Conservation (phyloP, 176 grass and related monocot species). For the Elaeis guineensis region DNA sequence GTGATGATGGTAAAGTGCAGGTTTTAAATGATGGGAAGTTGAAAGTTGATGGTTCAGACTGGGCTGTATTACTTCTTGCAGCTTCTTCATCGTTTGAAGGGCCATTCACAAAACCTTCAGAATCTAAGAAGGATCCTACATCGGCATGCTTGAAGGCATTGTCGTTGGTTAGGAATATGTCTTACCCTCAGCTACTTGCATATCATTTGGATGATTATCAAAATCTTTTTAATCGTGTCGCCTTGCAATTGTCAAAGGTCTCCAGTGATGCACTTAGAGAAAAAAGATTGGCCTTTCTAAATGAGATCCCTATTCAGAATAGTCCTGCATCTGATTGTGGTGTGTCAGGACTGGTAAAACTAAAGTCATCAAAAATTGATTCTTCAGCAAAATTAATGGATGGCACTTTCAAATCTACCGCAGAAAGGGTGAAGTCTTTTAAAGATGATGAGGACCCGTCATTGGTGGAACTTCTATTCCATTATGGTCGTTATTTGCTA, state of each 20-base stretch:
- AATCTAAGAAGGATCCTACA: conserved; percentile 55
- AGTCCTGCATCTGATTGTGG: conserved; percentile 5
- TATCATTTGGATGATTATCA: conserved; percentile 84
- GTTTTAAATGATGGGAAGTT: conserved; percentile 50
- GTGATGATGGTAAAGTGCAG: conserved; percentile 29
- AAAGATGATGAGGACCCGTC: conserved; percentile 76
- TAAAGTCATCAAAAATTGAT: conserved; percentile 2
- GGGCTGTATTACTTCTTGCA: conserved; percentile 60
- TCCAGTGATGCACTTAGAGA: conserved; percentile 20
- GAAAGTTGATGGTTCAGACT: conserved; percentile 67
- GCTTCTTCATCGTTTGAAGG: conserved; percentile 75
- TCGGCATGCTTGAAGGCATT: conserved; percentile 30
- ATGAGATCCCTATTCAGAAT: conserved; percentile 17
- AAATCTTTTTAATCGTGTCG: conserved; percentile 68
- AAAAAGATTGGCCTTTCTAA: conserved; percentile 8
- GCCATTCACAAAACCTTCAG: conserved; percentile 54
- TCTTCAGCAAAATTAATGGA: conserved; percentile 4
- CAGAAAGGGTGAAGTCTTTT: conserved; percentile 63
- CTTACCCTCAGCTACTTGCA: conserved; percentile 58
- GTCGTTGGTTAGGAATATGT: conserved; percentile 41
- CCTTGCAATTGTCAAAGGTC: conserved; percentile 56
- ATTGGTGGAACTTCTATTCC: conserved; percentile 80
- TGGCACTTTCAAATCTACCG: conserved; percentile 38
- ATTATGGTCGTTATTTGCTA: conserved; percentile 84
- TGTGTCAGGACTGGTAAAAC: conserved; percentile 2